Conservation (phyloP, 148 eudicot species). For the Fagopyrum esculentum region DNA sequence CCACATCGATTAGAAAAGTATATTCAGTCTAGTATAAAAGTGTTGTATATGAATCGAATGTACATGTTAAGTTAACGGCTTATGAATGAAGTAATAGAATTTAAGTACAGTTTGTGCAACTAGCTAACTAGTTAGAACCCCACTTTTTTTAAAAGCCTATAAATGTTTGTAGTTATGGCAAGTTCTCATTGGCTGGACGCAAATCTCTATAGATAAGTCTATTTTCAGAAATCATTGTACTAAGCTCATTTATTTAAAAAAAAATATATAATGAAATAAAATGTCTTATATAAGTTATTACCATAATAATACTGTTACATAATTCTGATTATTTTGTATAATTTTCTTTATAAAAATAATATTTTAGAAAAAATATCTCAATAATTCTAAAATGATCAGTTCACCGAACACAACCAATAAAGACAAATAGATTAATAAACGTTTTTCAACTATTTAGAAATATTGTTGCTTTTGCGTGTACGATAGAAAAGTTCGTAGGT, state of each 20-base stretch:
- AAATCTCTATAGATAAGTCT: constrained; percentile 10
- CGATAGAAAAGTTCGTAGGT: not conserved
- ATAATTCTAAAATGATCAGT: no score
- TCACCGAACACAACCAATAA: no score
- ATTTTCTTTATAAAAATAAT: no score
- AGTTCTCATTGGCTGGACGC: constrained; percentile 2
- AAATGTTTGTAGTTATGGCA: not conserved
- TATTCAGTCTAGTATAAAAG: no score
- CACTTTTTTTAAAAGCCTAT: not conserved
- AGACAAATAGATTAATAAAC: not conserved
- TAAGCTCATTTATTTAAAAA: not conserved
- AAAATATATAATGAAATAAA: not conserved
- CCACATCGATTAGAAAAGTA: no score
- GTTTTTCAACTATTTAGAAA: not conserved
- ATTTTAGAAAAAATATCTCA: no score
- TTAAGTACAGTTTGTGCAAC: no score
- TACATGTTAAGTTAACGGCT: no score
- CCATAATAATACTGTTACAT: not conserved
- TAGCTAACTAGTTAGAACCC: not conserved
- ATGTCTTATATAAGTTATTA: not conserved
- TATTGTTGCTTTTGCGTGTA: not conserved
- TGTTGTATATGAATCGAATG: no score
- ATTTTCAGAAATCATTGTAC: not conserved
- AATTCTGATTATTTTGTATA: not conserved
- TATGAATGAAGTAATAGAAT: no score